phyloP scores from a whole-genome alignment of 345 rosid species.

The Linum usitatissimum region DNA sequence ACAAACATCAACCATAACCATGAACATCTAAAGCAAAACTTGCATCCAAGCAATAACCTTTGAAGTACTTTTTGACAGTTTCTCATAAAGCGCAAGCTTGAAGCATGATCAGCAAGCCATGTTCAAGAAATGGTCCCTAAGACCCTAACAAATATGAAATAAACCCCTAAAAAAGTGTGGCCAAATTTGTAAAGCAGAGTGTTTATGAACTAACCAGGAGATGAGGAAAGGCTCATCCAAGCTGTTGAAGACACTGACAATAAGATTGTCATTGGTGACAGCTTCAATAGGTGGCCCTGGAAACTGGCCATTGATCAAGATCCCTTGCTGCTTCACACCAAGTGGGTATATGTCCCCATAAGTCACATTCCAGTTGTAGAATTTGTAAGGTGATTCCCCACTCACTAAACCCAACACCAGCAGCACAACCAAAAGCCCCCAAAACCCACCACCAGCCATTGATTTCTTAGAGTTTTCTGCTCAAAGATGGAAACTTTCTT shows the following conservation, averaged over 20 bases:
- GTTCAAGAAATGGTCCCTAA: not conserved
- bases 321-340: conserved; percentile 70
- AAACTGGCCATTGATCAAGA: conserved; percentile 78
- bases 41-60: no score
- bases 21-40: no score
- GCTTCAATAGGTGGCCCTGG: conserved; percentile 82
- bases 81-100: no score
- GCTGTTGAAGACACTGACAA: conserved; percentile 73
- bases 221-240: conserved; percentile 82
- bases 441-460: conserved; percentile 3
- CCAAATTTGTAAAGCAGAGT: not conserved
- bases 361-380: conserved; percentile 53
- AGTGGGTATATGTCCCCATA: conserved; percentile 64
- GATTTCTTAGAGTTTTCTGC: not conserved
- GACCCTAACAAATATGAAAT: not conserved
- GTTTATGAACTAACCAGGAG: conserved; percentile 52
- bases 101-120: no score
- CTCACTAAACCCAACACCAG: conserved; percentile 11
- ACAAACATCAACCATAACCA: not conserved
- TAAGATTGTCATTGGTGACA: conserved; percentile 83
- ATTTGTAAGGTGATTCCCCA: conserved; percentile 58
- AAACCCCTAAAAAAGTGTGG: not conserved
- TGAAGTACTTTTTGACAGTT: no score
- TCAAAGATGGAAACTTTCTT: not conserved
- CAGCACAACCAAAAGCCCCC: conserved; percentile 2